These are phyloP conservation scores for Tetrapisispora arboricola DNA, from an alignment of 805 yeast species.

Conservation along the genomic window DNA sequence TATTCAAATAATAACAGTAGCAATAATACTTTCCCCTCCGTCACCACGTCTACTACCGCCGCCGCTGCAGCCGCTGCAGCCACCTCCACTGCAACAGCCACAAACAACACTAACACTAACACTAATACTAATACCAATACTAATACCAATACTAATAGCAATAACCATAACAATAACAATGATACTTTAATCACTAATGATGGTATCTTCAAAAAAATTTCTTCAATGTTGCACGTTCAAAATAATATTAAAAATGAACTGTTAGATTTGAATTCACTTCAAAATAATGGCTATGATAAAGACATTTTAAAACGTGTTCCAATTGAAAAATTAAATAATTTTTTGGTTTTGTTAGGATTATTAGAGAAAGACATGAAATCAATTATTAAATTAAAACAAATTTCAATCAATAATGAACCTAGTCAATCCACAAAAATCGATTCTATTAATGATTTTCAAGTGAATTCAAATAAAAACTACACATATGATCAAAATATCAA, in stretches of 20 bases:
- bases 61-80: no score
- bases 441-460: background rate
- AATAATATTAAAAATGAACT: constrained; percentile 1
- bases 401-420: background rate
- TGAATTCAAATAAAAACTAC: background rate
- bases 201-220: background rate
- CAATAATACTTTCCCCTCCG: no score
- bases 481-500: background rate
- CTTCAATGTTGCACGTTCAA: background rate
- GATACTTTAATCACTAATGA: background rate
- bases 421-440: background rate
- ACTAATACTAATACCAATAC: no score
- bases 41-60: no score
- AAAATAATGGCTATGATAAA: background rate
- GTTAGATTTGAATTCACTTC: background rate
- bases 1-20: no score
- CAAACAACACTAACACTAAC: no score
- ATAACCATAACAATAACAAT: background rate
- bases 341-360: background rate
- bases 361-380: constrained; percentile 1
- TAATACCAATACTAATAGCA: no score
- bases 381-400: background rate
- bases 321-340: constrained; percentile 1
- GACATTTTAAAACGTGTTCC: background rate
- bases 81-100: no score